A percentile compares a stretch with the other conserved stretches of the same genome.
These are phyloP conservation scores for Dactylella cylindrospora DNA, from an alignment of 2,329 filamentous ascomycete genomes.

Conservation along the genomic window DNA sequence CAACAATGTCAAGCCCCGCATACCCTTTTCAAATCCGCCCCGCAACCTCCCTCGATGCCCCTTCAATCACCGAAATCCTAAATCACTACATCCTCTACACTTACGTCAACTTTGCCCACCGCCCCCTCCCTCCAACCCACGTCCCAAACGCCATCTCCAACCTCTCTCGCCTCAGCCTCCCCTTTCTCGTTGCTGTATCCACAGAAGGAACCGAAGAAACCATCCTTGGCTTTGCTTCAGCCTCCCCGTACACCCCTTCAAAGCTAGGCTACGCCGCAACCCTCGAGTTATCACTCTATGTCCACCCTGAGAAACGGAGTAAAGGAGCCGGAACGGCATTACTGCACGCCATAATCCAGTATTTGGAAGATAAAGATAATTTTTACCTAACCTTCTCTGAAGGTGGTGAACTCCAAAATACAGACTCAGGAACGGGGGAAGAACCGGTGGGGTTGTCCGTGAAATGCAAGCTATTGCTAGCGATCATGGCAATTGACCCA, in stretches of 20 bases:
- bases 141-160: background rate
- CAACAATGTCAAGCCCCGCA: conserved; percentile 30
- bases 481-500: conserved; percentile 21
- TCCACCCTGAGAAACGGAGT: conserved; percentile 8
- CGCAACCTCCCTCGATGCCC: conserved; percentile 3
- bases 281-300: conserved; percentile 26
- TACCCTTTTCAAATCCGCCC: conserved; percentile 2
- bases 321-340: conserved; percentile 7
- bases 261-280: conserved; percentile 28
- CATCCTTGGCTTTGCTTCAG: conserved; percentile 12
- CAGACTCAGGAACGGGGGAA: background rate
- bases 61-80: conserved; percentile 20
- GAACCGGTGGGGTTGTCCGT: conserved; percentile 2
- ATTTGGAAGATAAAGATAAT: conserved; percentile 16
- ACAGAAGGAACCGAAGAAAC: background rate
- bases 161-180: conserved; percentile 3
- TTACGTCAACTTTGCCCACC: conserved; percentile 3
- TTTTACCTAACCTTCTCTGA: conserved; percentile 27
- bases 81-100: conserved; percentile 24
- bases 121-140: background rate
- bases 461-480: conserved; percentile 18
- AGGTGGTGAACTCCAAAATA: background rate
- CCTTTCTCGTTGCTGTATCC: conserved; percentile 15
- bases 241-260: conserved; percentile 3
- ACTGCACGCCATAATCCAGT: background rate